Evolutionary conservation across 106 monocot species (phyloP), one percentile per base, ranked within the genome.

Genomic region (Ottelia alismoides): DNA sequence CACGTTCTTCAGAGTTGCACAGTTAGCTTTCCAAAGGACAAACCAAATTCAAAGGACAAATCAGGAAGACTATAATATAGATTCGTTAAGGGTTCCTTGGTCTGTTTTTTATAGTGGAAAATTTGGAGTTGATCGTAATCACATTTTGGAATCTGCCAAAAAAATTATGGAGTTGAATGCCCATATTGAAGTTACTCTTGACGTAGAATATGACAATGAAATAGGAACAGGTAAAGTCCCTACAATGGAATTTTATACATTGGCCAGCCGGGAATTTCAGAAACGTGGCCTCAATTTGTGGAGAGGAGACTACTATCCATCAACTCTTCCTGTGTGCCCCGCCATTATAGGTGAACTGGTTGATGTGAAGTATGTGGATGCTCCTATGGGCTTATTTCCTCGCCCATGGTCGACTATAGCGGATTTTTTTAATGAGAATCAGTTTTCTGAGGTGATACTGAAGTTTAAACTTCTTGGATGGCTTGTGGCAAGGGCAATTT

Each of bases 171-270:
- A 51, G 23, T 69, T 61, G 31, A 54, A 82, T 64, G 58, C 69
- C 51, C 21, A 21, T 27, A 77, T 59, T 62, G 80, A 72, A 31
- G 54, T 63, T 61, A 30, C 50, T 28, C 58, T 87, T 55, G 92
- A 93, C 65, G 77, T 88, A 11, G 80, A 87, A 67, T 93, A 75
- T 63, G 48, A 27, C 52, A 87, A 80, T 32, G 92, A 93, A 84
- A 73, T 93, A n/a, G 92, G 87, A 48, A 87, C 87, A 53, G 92
- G 92, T 45, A 54, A 87, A 53, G 92, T 87, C 53, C 92, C 92
- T 22, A 87, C 92, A 1, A 72, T 87, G 74, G 92, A 93, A 54
- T 93, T 93, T 53, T 93, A 73, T 68, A 88, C 87, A 32, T 68
- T 88, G 68, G 70, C 65, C 22, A 83, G 87, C 64, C 87, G 71